Conservation (phyloP, 306 rosid species). For the Rubus parviflorus region DNA sequence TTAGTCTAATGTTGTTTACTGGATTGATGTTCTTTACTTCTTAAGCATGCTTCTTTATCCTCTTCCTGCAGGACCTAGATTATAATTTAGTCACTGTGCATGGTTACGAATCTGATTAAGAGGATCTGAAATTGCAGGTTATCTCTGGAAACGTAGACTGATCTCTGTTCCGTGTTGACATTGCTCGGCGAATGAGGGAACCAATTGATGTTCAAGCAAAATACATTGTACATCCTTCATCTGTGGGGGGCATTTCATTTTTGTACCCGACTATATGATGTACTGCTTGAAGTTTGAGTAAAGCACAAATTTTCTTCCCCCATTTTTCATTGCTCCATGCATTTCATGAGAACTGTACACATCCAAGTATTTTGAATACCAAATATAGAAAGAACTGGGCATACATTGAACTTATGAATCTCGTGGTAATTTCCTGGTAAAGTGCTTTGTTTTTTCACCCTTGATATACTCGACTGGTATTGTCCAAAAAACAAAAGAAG, state of each 20-base stretch:
- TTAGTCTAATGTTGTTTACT: neutral
- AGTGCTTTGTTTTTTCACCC: too few relatives aligned
- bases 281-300: neutral
- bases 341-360: neutral
- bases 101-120: neutral
- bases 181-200: neutral
- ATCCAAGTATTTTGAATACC: neutral
- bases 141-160: constrained; percentile 8
- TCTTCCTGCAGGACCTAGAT: neutral
- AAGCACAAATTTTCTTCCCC: neutral
- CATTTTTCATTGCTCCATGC: neutral
- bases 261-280: neutral
- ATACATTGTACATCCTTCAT: neutral
- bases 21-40: neutral
- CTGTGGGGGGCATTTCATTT: neutral
- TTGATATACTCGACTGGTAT: too few relatives aligned
- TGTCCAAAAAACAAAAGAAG: too few relatives aligned
- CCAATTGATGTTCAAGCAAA: neutral
- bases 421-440: neutral
- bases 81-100: neutral
- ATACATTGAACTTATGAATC: neutral
- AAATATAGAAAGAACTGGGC: neutral
- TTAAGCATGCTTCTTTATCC: neutral
- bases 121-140: constrained; percentile 4
- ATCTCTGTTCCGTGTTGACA: neutral